A percentile compares a stretch with the other conserved stretches of the same genome.
Evolutionary conservation across 169 alveolate species (phyloP).

Genomic region (Plasmodium cynomolgi): DNA sequence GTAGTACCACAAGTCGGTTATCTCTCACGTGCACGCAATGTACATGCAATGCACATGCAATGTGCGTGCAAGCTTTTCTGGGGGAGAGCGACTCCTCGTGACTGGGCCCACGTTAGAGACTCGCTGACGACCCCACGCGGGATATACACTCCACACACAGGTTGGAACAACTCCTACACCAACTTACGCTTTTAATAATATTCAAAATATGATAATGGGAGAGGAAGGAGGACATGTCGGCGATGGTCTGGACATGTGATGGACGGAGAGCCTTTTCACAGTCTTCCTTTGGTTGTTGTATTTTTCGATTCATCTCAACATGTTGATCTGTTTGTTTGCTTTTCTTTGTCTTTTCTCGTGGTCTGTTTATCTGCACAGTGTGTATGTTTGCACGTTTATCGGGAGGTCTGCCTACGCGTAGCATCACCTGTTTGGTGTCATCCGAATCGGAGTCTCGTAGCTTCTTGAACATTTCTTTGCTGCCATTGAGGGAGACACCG

Average conservation of each 20-base stretch:
- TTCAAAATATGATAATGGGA: conserved; percentile 42
- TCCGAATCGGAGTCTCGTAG: not conserved
- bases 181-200: conserved; percentile 38
- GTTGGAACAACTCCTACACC: not conserved
- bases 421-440: not conserved
- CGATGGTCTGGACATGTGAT: conserved; percentile 34
- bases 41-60: too few relatives aligned
- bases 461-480: not conserved
- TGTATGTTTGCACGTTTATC: not conserved
- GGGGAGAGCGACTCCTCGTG: too few relatives aligned
- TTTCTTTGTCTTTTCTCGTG: not conserved
- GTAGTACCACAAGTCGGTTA: not conserved
- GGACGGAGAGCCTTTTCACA: conserved; percentile 61
- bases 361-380: not conserved
- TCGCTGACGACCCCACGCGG: too few relatives aligned
- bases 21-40: not conserved
- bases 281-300: not conserved
- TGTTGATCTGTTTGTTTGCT: not conserved
- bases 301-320: not conserved
- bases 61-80: too few relatives aligned
- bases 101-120: too few relatives aligned
- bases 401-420: not conserved
- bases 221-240: conserved; percentile 45
- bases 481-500: not conserved
- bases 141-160: not conserved